Percentiles rank a stretch among this genome's conserved stretches.
Evolutionary conservation across 495 filamentous ascomycete genomes (phyloP).

Genomic region (Apodospora peruviana): DNA sequence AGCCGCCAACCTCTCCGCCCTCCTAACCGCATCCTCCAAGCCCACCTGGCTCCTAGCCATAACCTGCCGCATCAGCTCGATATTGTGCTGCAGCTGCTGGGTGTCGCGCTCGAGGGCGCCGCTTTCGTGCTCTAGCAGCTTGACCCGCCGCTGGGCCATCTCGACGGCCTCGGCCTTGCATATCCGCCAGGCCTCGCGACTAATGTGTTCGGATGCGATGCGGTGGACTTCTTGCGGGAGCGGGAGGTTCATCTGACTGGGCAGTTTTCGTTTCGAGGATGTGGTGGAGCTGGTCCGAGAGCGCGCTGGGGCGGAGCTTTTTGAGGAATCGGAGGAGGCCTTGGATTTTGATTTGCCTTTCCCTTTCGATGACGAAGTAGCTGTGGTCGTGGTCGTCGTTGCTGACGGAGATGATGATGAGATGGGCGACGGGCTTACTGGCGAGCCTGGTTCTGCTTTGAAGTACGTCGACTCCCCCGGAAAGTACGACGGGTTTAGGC

Average conservation of each 20-base stretch:
- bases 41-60: constrained; percentile 1
- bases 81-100: constrained; percentile 16
- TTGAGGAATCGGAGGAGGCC: background rate
- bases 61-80: constrained; percentile 14
- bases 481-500: too few species aligned
- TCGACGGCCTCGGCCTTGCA: constrained; percentile 18
- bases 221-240: constrained; percentile 14
- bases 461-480: background rate
- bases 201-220: constrained; percentile 18
- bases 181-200: constrained; percentile 20
- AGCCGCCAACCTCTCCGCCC: constrained; percentile 11
- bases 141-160: constrained; percentile 19
- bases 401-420: background rate
- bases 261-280: background rate
- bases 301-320: too few species aligned
- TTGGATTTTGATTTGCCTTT: background rate
- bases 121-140: constrained; percentile 19
- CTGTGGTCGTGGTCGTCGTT: background rate
- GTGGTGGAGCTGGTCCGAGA: background rate
- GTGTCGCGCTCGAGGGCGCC: constrained; percentile 20
- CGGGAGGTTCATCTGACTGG: background rate
- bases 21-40: constrained; percentile 10
- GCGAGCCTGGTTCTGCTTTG: background rate
- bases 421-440: background rate
- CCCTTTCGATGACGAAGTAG: background rate